A percentile compares a stretch with the other conserved stretches of the same genome.
phyloP scores from a whole-genome alignment of 148 eudicot species.

The Hydrangea macrophylla region DNA sequence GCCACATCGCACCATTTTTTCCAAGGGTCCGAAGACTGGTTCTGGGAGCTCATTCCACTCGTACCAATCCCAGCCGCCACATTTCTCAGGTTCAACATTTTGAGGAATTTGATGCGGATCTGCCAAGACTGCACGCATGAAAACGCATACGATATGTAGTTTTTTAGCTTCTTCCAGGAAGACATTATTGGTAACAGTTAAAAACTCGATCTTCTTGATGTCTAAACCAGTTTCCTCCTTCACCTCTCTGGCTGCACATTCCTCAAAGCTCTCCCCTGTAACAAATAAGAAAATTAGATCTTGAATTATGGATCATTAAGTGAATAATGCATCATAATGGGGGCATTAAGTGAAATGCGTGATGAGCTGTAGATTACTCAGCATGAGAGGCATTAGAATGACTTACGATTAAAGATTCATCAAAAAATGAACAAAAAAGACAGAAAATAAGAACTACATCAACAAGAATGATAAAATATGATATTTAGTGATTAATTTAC shows the following conservation, averaged over 20 bases:
- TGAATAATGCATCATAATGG: background rate
- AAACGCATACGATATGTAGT: slow-evolving; percentile 52
- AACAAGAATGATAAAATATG: too few species aligned
- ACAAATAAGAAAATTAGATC: background rate
- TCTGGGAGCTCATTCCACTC: slow-evolving; percentile 73
- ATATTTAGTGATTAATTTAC: too few species aligned
- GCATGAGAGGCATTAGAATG: background rate
- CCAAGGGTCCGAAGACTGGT: slow-evolving; percentile 66
- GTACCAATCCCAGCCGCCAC: slow-evolving; percentile 94
- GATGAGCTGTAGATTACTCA: background rate
- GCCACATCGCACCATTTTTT: slow-evolving; percentile 49
- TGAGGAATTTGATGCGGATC: slow-evolving; percentile 45
- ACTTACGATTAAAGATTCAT: too few species aligned
- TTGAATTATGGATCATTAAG: slow-evolving; percentile 1
- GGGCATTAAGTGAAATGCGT: background rate
- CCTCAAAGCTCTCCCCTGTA: slow-evolving; percentile 88
- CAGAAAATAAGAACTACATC: too few species aligned
- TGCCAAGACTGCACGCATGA: slow-evolving; percentile 48
- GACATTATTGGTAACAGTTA: slow-evolving; percentile 66
- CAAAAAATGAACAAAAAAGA: too few species aligned
- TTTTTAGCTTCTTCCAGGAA: slow-evolving; percentile 41
- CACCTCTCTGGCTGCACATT: slow-evolving; percentile 83
- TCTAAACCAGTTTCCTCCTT: slow-evolving; percentile 88
- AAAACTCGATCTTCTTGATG: slow-evolving; percentile 43
- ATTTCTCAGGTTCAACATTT: slow-evolving; percentile 78